A percentile compares a stretch with the other conserved stretches of the same genome.
Evolutionary conservation across 495 filamentous ascomycete genomes (phyloP).

Genomic region (Tuber calosporum): DNA sequence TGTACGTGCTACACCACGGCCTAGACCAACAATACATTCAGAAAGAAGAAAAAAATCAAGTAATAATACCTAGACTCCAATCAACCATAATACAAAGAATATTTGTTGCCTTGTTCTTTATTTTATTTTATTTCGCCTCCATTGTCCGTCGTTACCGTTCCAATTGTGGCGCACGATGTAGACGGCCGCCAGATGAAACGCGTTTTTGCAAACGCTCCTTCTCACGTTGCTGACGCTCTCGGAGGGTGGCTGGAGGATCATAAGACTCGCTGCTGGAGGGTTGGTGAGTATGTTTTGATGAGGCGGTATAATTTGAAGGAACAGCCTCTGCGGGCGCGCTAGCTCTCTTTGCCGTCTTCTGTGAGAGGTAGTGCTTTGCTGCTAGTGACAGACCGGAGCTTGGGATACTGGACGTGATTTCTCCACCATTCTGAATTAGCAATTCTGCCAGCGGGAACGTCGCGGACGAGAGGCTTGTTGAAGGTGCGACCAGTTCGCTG

Average conservation of each 20-base stretch:
- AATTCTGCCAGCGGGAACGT: conserved; percentile 84
- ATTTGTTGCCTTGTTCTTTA: not conserved
- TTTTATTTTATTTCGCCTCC: not conserved
- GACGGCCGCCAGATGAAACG: conserved; percentile 55
- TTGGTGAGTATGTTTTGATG: not conserved
- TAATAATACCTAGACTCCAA: conserved; percentile 17
- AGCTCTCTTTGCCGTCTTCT: conserved; percentile 55
- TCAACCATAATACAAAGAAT: conserved; percentile 12
- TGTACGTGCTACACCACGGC: too few species aligned
- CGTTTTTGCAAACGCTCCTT: conserved; percentile 55
- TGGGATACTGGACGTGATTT: conserved; percentile 65
- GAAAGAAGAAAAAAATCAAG: conserved; percentile 8
- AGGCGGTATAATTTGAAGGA: conserved; percentile 31
- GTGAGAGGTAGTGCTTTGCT: conserved; percentile 75
- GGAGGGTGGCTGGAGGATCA: conserved; percentile 28
- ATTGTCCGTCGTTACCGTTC: conserved; percentile 21
- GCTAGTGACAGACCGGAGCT: conserved; percentile 68
- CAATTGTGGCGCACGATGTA: conserved; percentile 49
- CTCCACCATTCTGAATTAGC: conserved; percentile 86
- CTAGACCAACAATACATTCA: too few species aligned
- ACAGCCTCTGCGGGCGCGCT: conserved; percentile 29
- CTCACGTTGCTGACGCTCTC: conserved; percentile 48
- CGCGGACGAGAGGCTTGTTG: conserved; percentile 34
- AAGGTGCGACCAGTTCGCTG: conserved; percentile 19
- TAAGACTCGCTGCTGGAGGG: conserved; percentile 31